Base-by-base conservation (phyloP, 208 protist species). In the Strigomonas oncopelti region DNA sequence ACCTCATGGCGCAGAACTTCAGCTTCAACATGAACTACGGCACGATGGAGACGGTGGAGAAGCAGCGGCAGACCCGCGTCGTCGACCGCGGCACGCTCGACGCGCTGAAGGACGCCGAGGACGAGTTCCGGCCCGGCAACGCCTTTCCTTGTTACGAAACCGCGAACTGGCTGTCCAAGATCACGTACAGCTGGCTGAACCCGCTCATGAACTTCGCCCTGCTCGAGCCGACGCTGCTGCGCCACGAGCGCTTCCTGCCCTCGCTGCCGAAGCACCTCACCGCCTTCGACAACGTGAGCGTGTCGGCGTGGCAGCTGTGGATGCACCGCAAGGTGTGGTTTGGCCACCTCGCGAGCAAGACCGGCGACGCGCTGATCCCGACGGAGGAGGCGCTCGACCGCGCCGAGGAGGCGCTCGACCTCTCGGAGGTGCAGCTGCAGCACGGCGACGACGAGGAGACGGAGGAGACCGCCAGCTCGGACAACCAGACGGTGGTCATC, bases 151-250 rank as follows among this genome's bases (percentile, higher is more conserved):
- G 70, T 13, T 77, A 81, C 32, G 80, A 84, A 24, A 70, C 68
- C 18, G 82, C 85, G 14, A 65, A 66, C 11, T 78, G 67, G 63
- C 14, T 83, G 11, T 72, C 72, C 11, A 55, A 65, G 57, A 14
- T 78, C 27, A 91, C 85, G 29, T 80, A 81, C 64, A 83, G 72
- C 69, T 91, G 85, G 85, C 71, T 91, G 20, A 81, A 88, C 65
- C 68, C 85, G 51, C 70, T 91, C 45, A 67, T 91, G 7, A 79
- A 64, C 18, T 87, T 85, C 55, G 78, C 63, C 27, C 59, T 84
- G 52, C 69, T 90, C 28, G 73, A 90, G 65, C 75, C 71, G 25
- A 80, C 80, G 55, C 77, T 87, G 52, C 73, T 84, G 64, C 75
- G 78, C 18, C 74, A 90, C 53, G 84, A 87, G 62, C 68, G 81